Conservation (phyloP, 169 alveolate genomes). For the Pseudocohnilembus persalinus region DNA sequence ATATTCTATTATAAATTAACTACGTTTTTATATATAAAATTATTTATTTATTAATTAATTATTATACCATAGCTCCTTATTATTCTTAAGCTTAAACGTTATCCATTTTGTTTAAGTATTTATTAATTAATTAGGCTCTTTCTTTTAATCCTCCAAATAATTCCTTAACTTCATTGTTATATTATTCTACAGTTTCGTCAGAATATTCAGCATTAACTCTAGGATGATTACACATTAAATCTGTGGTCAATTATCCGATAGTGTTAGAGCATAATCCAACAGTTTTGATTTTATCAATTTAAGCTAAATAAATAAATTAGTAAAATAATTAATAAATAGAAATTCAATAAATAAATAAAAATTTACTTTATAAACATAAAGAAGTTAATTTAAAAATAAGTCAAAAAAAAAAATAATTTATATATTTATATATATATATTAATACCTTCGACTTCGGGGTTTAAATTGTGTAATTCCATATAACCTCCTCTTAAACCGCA, state of each 20-base stretch:
- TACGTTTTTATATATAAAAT: no score
- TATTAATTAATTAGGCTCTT: conserved; percentile 64
- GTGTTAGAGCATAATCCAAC: conserved; percentile 79
- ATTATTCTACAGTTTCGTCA: conserved; percentile 43
- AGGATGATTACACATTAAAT: conserved; percentile 74
- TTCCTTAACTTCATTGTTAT: conserved; percentile 54
- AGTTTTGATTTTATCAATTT: conserved; percentile 11
- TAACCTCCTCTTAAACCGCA: conserved; percentile 92
- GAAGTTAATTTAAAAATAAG: no score
- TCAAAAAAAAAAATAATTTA: no score
- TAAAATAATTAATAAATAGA: no score
- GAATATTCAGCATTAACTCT: conserved; percentile 56
- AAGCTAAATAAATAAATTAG: background rate
- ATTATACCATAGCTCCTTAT: conserved; percentile 87
- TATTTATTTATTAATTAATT: no score
- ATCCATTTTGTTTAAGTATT: conserved; percentile 58
- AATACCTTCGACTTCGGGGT: conserved; percentile 51
- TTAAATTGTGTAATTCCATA: conserved; percentile 64
- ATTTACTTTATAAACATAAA: no score
- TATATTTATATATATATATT: conserved; percentile 70
- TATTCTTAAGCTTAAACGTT: conserved; percentile 63
- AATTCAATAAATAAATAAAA: no score
- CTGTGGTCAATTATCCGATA: conserved; percentile 73
- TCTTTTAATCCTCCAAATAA: conserved; percentile 59
- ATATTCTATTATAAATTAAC: no score